Evolutionary conservation across 805 yeast species (phyloP).

Genomic region (Lipomyces anomalus): DNA sequence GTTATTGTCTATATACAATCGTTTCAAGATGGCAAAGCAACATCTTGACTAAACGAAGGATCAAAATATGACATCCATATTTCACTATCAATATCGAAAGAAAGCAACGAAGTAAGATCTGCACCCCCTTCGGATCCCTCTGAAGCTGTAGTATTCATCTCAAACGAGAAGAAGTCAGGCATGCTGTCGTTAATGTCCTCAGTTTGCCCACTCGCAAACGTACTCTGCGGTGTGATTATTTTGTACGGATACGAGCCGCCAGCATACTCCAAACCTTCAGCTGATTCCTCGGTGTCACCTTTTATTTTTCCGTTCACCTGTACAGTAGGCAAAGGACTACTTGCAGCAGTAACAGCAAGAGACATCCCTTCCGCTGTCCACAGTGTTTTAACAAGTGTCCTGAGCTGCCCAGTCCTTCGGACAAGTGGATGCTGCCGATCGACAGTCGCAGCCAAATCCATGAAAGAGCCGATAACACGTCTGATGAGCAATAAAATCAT

Average conservation of each 20-base stretch:
- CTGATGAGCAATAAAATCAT: slow-evolving; percentile 8
- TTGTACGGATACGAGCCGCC: background rate
- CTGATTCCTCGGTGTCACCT: background rate
- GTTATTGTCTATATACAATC: no score
- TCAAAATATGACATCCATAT: slow-evolving; percentile 20
- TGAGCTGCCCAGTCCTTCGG: slow-evolving; percentile 14
- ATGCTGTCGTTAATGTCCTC: background rate
- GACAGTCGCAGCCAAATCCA: slow-evolving; percentile 6
- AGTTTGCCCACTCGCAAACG: background rate
- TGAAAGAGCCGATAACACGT: slow-evolving; percentile 10
- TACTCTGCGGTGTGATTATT: background rate
- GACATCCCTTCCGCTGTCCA: slow-evolving; percentile 15
- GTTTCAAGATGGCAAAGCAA: no score
- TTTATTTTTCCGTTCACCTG: background rate
- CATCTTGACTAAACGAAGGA: no score
- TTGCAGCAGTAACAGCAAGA: background rate
- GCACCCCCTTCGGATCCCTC: slow-evolving; percentile 9
- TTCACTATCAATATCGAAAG: slow-evolving; percentile 20
- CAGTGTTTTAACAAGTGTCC: slow-evolving; percentile 13
- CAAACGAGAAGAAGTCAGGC: slow-evolving; percentile 1
- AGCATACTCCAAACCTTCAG: background rate
- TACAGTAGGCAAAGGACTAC: background rate
- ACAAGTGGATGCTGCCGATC: slow-evolving; percentile 17
- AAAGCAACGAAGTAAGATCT: slow-evolving; percentile 16
- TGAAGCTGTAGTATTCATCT: background rate